These are phyloP conservation scores for Schizosaccharomyces octosporus DNA, from an alignment of 805 yeast species.

Conservation along the genomic window DNA sequence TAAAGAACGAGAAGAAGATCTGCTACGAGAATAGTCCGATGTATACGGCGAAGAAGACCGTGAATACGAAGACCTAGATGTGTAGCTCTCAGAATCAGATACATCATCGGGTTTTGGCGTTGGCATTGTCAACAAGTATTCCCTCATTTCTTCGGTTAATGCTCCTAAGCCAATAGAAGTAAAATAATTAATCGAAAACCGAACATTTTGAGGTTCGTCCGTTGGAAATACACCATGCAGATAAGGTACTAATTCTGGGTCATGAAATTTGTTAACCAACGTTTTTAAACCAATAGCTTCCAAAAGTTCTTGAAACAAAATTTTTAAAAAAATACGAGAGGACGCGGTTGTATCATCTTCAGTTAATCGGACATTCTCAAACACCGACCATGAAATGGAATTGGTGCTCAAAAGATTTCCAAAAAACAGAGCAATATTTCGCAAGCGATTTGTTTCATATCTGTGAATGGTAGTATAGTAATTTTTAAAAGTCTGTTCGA, in stretches of 20 bases:
- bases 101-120: conserved; percentile 10
- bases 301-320: conserved; percentile 52
- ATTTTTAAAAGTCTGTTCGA: conserved; percentile 27
- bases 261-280: conserved; percentile 26
- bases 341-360: conserved; percentile 60
- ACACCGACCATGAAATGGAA: conserved; percentile 35
- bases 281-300: conserved; percentile 44
- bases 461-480: conserved; percentile 37
- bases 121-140: conserved; percentile 14
- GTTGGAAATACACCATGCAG: conserved; percentile 34
- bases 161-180: conserved; percentile 80
- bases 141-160: conserved; percentile 64
- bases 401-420: conserved; percentile 63
- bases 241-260: conserved; percentile 25
- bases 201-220: conserved; percentile 13
- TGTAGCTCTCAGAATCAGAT: conserved; percentile 3
- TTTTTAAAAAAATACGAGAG: conserved; percentile 51
- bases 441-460: conserved; percentile 43
- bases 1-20: conserved; percentile 8
- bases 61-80: conserved; percentile 1
- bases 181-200: conserved; percentile 71
- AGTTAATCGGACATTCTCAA: conserved; percentile 32
- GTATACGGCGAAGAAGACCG: conserved; percentile 1
- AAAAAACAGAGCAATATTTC: conserved; percentile 64
- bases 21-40: conserved; percentile 7